Conservation (phyloP, 306 rosid genomes). For the Corylus americana region DNA sequence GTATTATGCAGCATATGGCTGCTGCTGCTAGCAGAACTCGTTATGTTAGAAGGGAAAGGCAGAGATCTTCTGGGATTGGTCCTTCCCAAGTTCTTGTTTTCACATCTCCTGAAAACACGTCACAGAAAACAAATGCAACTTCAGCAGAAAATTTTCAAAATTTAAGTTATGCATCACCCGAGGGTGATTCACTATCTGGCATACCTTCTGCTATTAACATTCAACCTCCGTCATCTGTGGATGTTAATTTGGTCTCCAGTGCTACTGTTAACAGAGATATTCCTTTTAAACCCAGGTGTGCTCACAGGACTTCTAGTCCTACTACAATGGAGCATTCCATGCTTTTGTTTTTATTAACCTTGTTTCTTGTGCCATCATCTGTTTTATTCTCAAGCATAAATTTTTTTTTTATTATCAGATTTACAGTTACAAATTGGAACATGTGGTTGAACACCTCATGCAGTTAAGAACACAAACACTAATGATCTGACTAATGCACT, state of each 20-base stretch:
- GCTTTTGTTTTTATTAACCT: not conserved
- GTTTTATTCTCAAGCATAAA: not conserved
- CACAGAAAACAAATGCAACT: conserved; percentile 36
- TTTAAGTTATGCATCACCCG: conserved; percentile 26
- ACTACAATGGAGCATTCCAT: not conserved
- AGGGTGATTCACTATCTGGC: conserved; percentile 42
- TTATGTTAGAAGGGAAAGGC: conserved; percentile 57
- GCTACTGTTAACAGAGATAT: conserved; percentile 31
- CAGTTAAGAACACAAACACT: not conserved
- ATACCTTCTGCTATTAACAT: conserved; percentile 27
- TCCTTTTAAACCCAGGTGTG: conserved; percentile 57
- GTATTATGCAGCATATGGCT: conserved; percentile 71
- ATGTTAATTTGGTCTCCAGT: conserved; percentile 27
- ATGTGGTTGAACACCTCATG: not conserved
- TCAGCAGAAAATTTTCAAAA: conserved; percentile 33
- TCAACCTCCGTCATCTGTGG: conserved; percentile 33
- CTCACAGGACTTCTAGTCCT: conserved; percentile 1
- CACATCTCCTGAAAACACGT: conserved; percentile 36
- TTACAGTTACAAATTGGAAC: not conserved
- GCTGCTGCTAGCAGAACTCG: conserved; percentile 64
- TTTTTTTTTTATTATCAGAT: not conserved
- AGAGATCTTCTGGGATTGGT: conserved; percentile 55
- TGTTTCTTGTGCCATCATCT: not conserved
- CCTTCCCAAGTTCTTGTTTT: conserved; percentile 50
- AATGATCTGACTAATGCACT: not conserved